A percentile compares a stretch with the other conserved stretches of the same genome.
Evolutionary conservation across 1,139 yeast genomes (phyloP).

Genomic region (Pneumocystis sp.): DNA sequence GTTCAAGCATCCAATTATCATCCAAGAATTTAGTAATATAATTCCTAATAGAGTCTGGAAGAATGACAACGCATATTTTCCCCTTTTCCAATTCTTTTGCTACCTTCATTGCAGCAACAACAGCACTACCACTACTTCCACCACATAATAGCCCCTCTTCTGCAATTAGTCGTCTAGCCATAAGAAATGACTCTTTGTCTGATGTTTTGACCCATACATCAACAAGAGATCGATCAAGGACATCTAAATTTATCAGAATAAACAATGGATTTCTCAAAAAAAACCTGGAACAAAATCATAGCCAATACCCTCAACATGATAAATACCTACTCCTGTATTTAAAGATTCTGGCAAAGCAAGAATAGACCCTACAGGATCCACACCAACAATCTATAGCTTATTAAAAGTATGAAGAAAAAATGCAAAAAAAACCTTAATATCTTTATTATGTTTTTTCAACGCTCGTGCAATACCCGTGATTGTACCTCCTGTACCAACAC

Average conservation of each 20-base stretch:
- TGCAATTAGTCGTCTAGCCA: slow-evolving; percentile 67
- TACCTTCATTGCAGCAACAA: slow-evolving; percentile 64
- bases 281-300: slow-evolving; percentile 61
- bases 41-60: slow-evolving; percentile 81
- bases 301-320: slow-evolving; percentile 85
- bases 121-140: slow-evolving; percentile 76
- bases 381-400: slow-evolving; percentile 43
- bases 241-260: too few relatives aligned
- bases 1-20: slow-evolving; percentile 80
- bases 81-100: slow-evolving; percentile 42
- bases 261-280: neutral
- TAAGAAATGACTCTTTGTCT: slow-evolving; percentile 63
- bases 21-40: slow-evolving; percentile 79
- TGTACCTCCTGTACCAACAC: slow-evolving; percentile 84
- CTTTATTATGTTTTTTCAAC: slow-evolving; percentile 55
- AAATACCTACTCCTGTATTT: slow-evolving; percentile 42
- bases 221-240: slow-evolving; percentile 26
- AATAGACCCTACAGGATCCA: slow-evolving; percentile 80
- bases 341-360: slow-evolving; percentile 44
- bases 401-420: neutral
- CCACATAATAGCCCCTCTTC: slow-evolving; percentile 84
- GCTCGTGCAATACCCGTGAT: slow-evolving; percentile 57
- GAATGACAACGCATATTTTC: slow-evolving; percentile 50
- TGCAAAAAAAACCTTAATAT: slow-evolving; percentile 23
- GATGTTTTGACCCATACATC: slow-evolving; percentile 81